These are phyloP conservation scores for Moniliophthora roreri DNA, from an alignment of 1,284 basidiomycete species.

Conservation along the genomic window DNA sequence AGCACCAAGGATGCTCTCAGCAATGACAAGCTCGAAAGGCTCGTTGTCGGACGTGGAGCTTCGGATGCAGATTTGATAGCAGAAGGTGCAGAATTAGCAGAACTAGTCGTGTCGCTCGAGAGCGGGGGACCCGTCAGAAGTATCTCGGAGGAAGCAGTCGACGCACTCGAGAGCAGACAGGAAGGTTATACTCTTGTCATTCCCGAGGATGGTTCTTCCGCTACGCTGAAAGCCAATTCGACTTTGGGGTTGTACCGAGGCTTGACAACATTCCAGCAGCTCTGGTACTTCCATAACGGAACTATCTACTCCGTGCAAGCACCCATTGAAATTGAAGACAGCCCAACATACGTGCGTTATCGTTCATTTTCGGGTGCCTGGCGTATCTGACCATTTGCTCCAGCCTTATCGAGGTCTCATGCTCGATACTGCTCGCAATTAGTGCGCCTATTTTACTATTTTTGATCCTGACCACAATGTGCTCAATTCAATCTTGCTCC, in stretches of 20 bases:
- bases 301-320: conserved; percentile 58
- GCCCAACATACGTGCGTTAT: conserved; percentile 61
- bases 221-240: conserved; percentile 66
- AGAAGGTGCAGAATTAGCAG: conserved; percentile 26
- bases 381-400: conserved; percentile 9
- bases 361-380: background rate
- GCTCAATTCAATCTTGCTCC: conserved; percentile 3
- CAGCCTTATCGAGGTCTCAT: conserved; percentile 80
- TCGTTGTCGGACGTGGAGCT: conserved; percentile 51
- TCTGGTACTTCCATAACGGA: conserved; percentile 61
- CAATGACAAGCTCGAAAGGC: conserved; percentile 50
- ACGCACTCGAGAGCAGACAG: conserved; percentile 50
- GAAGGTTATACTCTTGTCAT: conserved; percentile 71
- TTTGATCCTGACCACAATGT: background rate
- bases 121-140: conserved; percentile 29
- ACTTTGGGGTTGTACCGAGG: conserved; percentile 81
- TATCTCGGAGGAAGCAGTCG: conserved; percentile 57
- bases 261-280: conserved; percentile 79
- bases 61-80: conserved; percentile 33
- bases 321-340: conserved; percentile 59
- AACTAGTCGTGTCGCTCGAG: conserved; percentile 43
- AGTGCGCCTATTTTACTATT: conserved; percentile 26
- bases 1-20: conserved; percentile 40
- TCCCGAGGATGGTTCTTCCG: conserved; percentile 58
- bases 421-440: conserved; percentile 68